Conservation (phyloP, 2,329 filamentous ascomycete species). For the Dendryphion nanum region DNA sequence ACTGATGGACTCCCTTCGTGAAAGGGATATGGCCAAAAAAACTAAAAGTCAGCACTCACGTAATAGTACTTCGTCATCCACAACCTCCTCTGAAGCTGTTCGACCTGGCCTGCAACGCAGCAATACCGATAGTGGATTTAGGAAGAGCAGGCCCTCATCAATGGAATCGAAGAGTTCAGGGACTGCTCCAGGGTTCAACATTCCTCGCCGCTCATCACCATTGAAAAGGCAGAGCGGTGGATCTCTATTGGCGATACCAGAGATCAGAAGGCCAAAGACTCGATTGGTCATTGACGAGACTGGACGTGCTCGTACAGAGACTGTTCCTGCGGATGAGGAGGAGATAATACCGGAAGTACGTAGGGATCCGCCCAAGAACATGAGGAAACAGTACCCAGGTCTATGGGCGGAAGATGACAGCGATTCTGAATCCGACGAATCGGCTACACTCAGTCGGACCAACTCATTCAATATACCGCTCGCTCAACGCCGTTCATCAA, state of each 20-base stretch:
- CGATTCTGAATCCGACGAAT: constrained; percentile 37
- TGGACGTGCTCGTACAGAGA: constrained; percentile 48
- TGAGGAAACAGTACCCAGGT: constrained; percentile 42
- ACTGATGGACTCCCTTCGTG: constrained; percentile 31
- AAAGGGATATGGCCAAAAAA: constrained; percentile 32
- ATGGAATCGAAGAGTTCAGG: constrained; percentile 29
- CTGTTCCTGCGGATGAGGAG: constrained; percentile 36
- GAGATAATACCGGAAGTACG: constrained; percentile 29
- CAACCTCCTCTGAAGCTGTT: constrained; percentile 29
- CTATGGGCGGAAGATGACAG: constrained; percentile 44
- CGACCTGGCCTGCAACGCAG: constrained; percentile 43
- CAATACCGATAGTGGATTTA: constrained; percentile 46
- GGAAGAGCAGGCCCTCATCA: constrained; percentile 25
- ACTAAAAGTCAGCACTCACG: constrained; percentile 38
- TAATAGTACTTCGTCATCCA: constrained; percentile 40
- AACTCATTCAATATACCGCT: constrained; percentile 36
- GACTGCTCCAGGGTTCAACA: constrained; percentile 22
- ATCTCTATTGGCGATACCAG: constrained; percentile 47
- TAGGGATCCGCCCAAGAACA: constrained; percentile 22
- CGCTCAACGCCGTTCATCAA: constrained; percentile 31
- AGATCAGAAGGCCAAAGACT: constrained; percentile 42
- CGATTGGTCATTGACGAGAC: constrained; percentile 50
- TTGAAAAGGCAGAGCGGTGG: constrained; percentile 45
- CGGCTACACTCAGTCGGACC: constrained; percentile 32
- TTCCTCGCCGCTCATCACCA: constrained; percentile 47